Evolutionary conservation across 495 filamentous ascomycete species (phyloP).

Genomic region (Aspergillus cristatus): DNA sequence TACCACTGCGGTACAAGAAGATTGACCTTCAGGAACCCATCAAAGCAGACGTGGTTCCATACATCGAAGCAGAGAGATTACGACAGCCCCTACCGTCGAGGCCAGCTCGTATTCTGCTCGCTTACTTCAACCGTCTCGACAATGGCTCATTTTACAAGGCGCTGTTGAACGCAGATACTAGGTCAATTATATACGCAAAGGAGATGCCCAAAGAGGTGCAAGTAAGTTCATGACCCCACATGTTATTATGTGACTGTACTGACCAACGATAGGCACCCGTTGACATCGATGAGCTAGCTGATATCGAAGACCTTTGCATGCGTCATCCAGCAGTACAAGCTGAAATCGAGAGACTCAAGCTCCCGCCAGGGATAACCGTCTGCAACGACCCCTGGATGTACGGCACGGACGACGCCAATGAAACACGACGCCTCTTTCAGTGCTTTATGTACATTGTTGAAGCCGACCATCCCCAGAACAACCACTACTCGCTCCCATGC

Average conservation of each 20-base stretch:
- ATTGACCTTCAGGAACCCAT: conserved; percentile 37
- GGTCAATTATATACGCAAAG: conserved; percentile 28
- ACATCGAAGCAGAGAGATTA: conserved; percentile 31
- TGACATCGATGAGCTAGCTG: conserved; percentile 32
- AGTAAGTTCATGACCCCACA: too few species aligned
- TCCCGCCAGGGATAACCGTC: conserved; percentile 30
- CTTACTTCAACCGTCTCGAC: conserved; percentile 33
- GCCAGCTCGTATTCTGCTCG: conserved; percentile 31
- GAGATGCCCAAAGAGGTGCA: conserved; percentile 34
- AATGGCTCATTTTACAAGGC: conserved; percentile 35
- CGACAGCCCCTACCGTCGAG: conserved; percentile 23
- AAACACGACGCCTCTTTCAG: conserved; percentile 33
- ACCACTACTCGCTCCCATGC: conserved; percentile 74
- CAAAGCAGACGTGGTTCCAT: conserved; percentile 34
- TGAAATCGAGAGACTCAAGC: conserved; percentile 33
- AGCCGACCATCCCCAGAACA: conserved; percentile 39
- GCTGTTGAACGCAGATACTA: conserved; percentile 32
- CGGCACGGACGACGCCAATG: conserved; percentile 27
- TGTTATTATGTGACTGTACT: too few species aligned
- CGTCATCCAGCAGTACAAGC: conserved; percentile 31
- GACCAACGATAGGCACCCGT: conserved; percentile 23
- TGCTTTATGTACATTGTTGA: conserved; percentile 37
- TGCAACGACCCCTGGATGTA: conserved; percentile 43
- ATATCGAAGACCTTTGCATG: conserved; percentile 32
- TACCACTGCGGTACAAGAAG: conserved; percentile 33